These are phyloP conservation scores for Phytophthora sp. DNA, from an alignment of 352 stramenopile genomes.

Conservation along the genomic window DNA sequence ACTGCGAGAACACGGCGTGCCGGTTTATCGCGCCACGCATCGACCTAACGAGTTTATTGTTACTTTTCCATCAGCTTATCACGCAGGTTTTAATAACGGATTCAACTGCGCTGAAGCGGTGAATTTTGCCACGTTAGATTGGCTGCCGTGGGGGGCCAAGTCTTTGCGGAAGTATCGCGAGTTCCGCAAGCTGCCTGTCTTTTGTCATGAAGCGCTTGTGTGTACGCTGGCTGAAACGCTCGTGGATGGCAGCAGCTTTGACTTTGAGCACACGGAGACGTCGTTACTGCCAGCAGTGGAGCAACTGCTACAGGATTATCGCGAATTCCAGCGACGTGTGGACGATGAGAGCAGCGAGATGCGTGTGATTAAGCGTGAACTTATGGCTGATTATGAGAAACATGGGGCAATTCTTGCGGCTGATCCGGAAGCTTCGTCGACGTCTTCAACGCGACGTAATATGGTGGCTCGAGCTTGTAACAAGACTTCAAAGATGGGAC, in stretches of 20 bases:
- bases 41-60: constrained; percentile 98
- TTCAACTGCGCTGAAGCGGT: constrained; percentile 94
- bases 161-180: constrained; percentile 78
- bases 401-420: constrained; percentile 9
- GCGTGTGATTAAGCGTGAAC: constrained; percentile 48
- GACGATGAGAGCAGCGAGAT: constrained; percentile 18
- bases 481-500: constrained; percentile 19
- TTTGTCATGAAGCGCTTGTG: constrained; percentile 87
- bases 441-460: constrained; percentile 40
- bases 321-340: constrained; percentile 56
- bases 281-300: constrained; percentile 72
- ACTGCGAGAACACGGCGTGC: constrained; percentile 86
- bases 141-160: constrained; percentile 83
- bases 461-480: constrained; percentile 42
- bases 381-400: constrained; percentile 61
- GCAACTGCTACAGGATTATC: constrained; percentile 63
- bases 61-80: constrained; percentile 98
- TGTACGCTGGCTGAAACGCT: constrained; percentile 77
- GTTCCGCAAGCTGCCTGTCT: constrained; percentile 85
- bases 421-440: constrained; percentile 23
- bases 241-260: constrained; percentile 59
- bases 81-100: constrained; percentile 98
- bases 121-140: constrained; percentile 92
- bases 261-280: constrained; percentile 48
- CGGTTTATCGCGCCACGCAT: constrained; percentile 95